Conservation (phyloP, 2,329 filamentous ascomycete species). For the Penicillium sclerotiorum region DNA sequence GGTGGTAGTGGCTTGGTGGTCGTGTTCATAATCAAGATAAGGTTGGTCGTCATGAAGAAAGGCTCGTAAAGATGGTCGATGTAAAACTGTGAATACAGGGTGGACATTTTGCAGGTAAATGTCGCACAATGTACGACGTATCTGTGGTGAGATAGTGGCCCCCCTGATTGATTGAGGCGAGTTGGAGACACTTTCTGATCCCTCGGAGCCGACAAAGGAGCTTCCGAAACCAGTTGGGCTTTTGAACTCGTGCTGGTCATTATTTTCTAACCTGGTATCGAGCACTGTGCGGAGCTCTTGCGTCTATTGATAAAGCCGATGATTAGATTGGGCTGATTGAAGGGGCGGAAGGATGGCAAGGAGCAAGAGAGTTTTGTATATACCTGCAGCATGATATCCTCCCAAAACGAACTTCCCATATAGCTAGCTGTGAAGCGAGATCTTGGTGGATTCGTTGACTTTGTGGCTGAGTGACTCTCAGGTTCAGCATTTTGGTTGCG, state of each 20-base stretch:
- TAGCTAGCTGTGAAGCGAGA: conserved; percentile 20
- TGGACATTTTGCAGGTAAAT: conserved; percentile 33
- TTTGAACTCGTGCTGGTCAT: conserved; percentile 9
- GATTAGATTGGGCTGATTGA: conserved; percentile 5
- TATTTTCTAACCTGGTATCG: conserved; percentile 22
- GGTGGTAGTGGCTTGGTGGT: conserved; percentile 28
- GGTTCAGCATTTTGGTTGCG: conserved; percentile 5
- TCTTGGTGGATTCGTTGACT: conserved; percentile 10
- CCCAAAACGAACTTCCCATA: conserved; percentile 29
- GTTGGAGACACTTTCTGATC: conserved; percentile 14
- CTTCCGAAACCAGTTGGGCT: conserved; percentile 12
- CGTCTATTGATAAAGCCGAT: conserved; percentile 11
- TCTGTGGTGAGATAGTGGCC: conserved; percentile 13
- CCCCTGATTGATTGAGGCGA: conserved; percentile 12
- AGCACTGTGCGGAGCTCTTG: conserved; percentile 25
- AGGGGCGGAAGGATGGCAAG: not conserved
- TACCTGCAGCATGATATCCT: conserved; percentile 30
- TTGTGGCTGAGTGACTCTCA: not conserved
- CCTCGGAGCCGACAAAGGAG: conserved; percentile 20
- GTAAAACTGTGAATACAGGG: conserved; percentile 36
- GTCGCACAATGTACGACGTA: conserved; percentile 23
- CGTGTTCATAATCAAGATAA: conserved; percentile 34
- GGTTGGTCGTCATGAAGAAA: conserved; percentile 28
- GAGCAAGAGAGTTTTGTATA: not conserved
- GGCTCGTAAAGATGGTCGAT: conserved; percentile 30